These are phyloP conservation scores for Fusarium metavorans DNA, from an alignment of 2,329 filamentous ascomycete genomes.

Conservation along the genomic window DNA sequence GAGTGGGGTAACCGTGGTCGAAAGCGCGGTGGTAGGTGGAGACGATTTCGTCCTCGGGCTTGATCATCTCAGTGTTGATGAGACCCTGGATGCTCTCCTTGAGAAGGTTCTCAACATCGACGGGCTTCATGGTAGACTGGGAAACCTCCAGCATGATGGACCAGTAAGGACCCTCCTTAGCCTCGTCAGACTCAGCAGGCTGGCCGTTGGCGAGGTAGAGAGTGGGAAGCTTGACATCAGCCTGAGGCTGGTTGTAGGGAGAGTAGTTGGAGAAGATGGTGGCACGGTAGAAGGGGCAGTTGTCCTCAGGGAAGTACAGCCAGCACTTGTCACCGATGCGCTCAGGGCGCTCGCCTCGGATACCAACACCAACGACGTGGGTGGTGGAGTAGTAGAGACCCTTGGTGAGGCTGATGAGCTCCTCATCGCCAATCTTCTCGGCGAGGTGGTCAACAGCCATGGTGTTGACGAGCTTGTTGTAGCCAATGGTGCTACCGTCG, in stretches of 20 bases:
- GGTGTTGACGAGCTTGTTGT: slow-evolving; percentile 93
- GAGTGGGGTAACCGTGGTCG: slow-evolving; percentile 98
- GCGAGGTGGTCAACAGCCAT: slow-evolving; percentile 94
- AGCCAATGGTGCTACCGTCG: slow-evolving; percentile 89
- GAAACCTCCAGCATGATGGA: slow-evolving; percentile 99
- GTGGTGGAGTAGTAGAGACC: slow-evolving; percentile 96
- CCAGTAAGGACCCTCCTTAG: slow-evolving; percentile 96
- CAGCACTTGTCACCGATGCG: slow-evolving; percentile 99
- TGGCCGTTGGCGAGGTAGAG: slow-evolving; percentile 87
- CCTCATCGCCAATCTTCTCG: slow-evolving; percentile 87
- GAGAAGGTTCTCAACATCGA: slow-evolving; percentile 86
- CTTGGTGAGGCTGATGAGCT: slow-evolving; percentile 86
- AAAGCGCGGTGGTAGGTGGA: slow-evolving; percentile 98
- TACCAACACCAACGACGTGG: slow-evolving; percentile 95
- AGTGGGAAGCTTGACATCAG: slow-evolving; percentile 86
- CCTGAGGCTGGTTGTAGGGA: slow-evolving; percentile 93
- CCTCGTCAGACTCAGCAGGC: slow-evolving; percentile 77
- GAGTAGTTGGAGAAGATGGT: slow-evolving; percentile 99
- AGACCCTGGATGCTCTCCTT: slow-evolving; percentile 95
- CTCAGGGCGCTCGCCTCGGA: slow-evolving; percentile 91
- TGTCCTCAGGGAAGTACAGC: slow-evolving; percentile 98
- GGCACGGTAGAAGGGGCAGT: slow-evolving; percentile 99
- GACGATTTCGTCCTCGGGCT: slow-evolving; percentile 91
- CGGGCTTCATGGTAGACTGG: slow-evolving; percentile 94
- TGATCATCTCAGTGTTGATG: slow-evolving; percentile 97